Conservation (phyloP, 495 filamentous ascomycete species). For the Letharia lupina region DNA sequence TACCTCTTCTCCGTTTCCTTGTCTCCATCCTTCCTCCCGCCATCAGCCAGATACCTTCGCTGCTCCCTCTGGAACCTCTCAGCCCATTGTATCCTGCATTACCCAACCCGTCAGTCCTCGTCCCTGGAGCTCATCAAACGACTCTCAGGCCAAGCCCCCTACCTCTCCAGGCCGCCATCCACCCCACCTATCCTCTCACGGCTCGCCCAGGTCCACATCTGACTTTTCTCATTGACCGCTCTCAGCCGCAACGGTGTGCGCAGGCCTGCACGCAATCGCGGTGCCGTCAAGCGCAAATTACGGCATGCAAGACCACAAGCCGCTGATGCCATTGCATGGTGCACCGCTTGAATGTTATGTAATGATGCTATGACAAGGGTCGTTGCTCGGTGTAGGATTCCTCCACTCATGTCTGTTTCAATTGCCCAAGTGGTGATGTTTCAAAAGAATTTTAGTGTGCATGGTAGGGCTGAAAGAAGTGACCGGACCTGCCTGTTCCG, state of each 20-base stretch:
- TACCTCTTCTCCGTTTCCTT: neutral
- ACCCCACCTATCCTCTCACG: neutral
- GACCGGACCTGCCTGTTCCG: neutral
- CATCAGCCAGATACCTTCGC: slow-evolving; percentile 1
- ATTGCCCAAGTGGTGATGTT: neutral
- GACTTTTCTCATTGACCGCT: neutral
- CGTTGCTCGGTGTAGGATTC: neutral
- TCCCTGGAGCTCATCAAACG: neutral
- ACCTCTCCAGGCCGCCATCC: neutral
- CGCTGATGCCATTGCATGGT: slow-evolving; percentile 15
- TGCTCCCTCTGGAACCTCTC: neutral
- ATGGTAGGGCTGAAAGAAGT: neutral
- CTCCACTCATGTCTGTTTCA: too few species aligned
- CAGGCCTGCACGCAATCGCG: neutral
- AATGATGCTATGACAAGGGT: neutral
- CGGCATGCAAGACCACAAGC: slow-evolving; percentile 9
- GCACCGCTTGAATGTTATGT: neutral
- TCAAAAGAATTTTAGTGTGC: neutral
- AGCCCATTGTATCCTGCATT: neutral
- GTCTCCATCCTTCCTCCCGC: neutral
- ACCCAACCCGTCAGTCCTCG: neutral
- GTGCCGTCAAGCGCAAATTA: neutral
- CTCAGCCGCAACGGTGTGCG: neutral
- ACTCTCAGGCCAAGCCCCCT: neutral
- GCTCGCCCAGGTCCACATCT: neutral